These are phyloP conservation scores for Rehmannia glutinosa DNA, from an alignment of 257 asterid genomes.

Conservation along the genomic window DNA sequence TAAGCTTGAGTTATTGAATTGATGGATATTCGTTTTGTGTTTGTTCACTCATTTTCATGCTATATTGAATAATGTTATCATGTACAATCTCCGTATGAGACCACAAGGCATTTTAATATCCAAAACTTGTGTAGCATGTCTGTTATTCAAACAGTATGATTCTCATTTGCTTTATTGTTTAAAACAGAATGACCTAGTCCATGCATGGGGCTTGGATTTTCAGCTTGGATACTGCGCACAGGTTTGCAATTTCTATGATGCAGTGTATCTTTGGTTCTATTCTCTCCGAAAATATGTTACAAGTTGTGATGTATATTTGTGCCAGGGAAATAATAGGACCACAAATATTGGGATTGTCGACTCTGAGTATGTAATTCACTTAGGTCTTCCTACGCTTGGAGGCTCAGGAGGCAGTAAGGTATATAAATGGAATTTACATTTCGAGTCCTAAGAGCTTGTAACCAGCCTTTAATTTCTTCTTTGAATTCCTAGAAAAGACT, in stretches of 20 bases:
- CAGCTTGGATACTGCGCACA: constrained; percentile 74
- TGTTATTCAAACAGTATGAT: too few relatives aligned
- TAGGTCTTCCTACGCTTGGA: constrained; percentile 68
- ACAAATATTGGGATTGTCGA: constrained; percentile 61
- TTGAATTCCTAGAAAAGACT: too few relatives aligned
- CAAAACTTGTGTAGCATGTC: too few relatives aligned
- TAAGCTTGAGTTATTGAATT: background rate
- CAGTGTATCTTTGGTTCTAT: background rate
- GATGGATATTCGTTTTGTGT: background rate
- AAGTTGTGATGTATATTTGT: background rate
- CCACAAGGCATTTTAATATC: too few relatives aligned
- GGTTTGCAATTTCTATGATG: constrained; percentile 30
- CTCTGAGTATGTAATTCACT: constrained; percentile 64
- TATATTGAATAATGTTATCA: background rate
- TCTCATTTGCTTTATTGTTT: background rate
- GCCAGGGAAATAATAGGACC: constrained; percentile 63
- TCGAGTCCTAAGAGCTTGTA: too few relatives aligned
- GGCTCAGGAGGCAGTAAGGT: constrained; percentile 52
- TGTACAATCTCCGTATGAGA: background rate
- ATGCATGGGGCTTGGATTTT: constrained; percentile 76
- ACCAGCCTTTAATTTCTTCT: too few relatives aligned
- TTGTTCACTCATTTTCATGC: background rate
- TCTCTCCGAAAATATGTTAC: background rate
- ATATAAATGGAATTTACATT: background rate
- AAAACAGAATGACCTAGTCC: constrained; percentile 60